Evolutionary conservation across 2,329 filamentous ascomycete genomes (phyloP).

Genomic region (Ophiobolus disseminans): DNA sequence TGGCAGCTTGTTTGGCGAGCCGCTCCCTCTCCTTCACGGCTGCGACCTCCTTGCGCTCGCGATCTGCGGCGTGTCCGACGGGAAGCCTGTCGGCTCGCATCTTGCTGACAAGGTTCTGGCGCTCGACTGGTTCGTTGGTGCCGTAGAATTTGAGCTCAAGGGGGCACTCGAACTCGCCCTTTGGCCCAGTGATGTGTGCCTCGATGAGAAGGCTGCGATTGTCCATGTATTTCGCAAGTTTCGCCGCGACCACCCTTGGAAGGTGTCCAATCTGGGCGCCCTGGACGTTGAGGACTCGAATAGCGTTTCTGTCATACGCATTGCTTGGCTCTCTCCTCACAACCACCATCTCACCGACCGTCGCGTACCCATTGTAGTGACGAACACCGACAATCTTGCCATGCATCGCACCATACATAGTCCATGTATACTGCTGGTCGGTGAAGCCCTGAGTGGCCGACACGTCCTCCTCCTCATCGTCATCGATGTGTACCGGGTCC

Average conservation of each 20-base stretch:
- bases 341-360: constrained; percentile 44
- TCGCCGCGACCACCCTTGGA: constrained; percentile 70
- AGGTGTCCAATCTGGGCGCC: constrained; percentile 80
- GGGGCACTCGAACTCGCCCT: constrained; percentile 74
- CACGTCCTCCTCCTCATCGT: constrained; percentile 40
- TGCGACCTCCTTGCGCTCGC: constrained; percentile 62
- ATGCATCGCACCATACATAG: constrained; percentile 48
- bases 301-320: constrained; percentile 67
- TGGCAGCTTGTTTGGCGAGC: constrained; percentile 48
- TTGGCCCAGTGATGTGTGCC: constrained; percentile 71
- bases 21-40: constrained; percentile 62
- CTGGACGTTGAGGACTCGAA: constrained; percentile 79
- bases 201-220: constrained; percentile 67
- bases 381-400: constrained; percentile 67
- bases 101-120: constrained; percentile 63
- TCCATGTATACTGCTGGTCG: constrained; percentile 31
- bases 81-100: constrained; percentile 73
- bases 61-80: constrained; percentile 43
- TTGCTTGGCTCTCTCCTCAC: constrained; percentile 70
- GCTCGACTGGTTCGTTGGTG: constrained; percentile 62
- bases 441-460: constrained; percentile 33
- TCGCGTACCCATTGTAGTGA: constrained; percentile 47
- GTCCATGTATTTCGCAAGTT: constrained; percentile 73
- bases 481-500: constrained; percentile 33
- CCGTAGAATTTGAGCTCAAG: constrained; percentile 74